Percentiles rank a stretch among this genome's conserved stretches.
Evolutionary conservation across 2,329 filamentous ascomycete genomes (phyloP).

Genomic region (Trichoderma guizhouense): DNA sequence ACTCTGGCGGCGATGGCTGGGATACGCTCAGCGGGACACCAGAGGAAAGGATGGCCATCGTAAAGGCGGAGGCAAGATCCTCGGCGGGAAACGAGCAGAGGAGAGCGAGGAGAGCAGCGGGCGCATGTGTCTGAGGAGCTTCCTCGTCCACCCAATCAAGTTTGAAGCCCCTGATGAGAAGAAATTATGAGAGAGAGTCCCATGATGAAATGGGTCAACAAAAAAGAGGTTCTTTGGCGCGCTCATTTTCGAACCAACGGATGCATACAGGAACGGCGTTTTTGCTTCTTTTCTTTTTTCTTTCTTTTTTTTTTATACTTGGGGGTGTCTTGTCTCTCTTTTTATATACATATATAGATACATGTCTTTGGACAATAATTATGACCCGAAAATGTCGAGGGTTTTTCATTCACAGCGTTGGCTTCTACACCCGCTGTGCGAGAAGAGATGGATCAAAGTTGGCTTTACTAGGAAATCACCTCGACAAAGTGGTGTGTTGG

Average conservation of each 20-base stretch:
- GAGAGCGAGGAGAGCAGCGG: slow-evolving; percentile 47
- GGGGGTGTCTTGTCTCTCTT: background rate
- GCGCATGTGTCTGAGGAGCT: slow-evolving; percentile 74
- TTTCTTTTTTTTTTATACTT: background rate
- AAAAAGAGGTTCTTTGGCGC: background rate
- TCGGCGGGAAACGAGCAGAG: slow-evolving; percentile 53
- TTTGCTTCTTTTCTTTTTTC: background rate
- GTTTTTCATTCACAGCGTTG: background rate
- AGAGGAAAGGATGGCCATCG: slow-evolving; percentile 48
- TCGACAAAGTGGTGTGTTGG: background rate
- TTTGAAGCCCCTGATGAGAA: slow-evolving; percentile 50
- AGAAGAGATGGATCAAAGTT: background rate
- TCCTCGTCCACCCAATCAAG: slow-evolving; percentile 82
- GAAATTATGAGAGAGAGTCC: slow-evolving; percentile 15
- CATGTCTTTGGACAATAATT: background rate
- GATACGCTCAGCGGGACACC: slow-evolving; percentile 52
- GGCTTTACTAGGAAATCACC: background rate
- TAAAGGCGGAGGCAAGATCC: slow-evolving; percentile 41
- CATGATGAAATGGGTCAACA: background rate
- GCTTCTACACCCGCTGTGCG: background rate
- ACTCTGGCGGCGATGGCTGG: slow-evolving; percentile 78
- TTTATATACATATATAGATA: background rate
- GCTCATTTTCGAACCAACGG: background rate
- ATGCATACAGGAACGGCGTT: slow-evolving; percentile 12
- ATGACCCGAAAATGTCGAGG: background rate